Evolutionary conservation across 2,329 filamentous ascomycete genomes (phyloP).

Genomic region (Aspergillus aculeatus): DNA sequence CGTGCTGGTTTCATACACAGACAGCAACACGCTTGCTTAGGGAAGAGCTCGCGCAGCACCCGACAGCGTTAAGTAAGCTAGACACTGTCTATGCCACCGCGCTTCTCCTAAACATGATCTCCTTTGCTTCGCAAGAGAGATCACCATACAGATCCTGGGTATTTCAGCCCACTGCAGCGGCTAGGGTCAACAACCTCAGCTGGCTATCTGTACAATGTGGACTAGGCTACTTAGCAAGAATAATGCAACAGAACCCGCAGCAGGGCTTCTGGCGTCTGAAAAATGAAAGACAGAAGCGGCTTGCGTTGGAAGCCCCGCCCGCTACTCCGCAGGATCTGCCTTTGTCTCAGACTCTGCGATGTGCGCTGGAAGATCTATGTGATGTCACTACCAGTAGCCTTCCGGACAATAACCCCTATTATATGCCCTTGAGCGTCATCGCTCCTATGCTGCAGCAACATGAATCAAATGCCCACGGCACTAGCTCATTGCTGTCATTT

Average conservation of each 20-base stretch:
- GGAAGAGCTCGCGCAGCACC: too few relatives aligned
- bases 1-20: too few relatives aligned
- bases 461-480: too few relatives aligned
- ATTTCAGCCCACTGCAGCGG: not conserved
- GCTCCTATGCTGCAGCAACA: too few relatives aligned
- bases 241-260: not conserved
- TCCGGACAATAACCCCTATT: not conserved
- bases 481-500: too few relatives aligned
- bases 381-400: not conserved
- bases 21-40: too few relatives aligned
- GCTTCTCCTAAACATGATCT: not conserved
- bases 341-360: not conserved
- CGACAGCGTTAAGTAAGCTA: too few relatives aligned
- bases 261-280: not conserved
- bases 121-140: not conserved
- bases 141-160: not conserved
- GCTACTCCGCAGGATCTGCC: not conserved
- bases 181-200: not conserved
- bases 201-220: not conserved
- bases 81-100: not conserved
- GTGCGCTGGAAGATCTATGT: not conserved
- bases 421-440: too few relatives aligned
- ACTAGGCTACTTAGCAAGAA: not conserved
- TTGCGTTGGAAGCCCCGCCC: not conserved
- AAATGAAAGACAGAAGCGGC: not conserved